phyloP scores from a whole-genome alignment of 1,284 basidiomycete species.

The Coriolopsis trogii region DNA sequence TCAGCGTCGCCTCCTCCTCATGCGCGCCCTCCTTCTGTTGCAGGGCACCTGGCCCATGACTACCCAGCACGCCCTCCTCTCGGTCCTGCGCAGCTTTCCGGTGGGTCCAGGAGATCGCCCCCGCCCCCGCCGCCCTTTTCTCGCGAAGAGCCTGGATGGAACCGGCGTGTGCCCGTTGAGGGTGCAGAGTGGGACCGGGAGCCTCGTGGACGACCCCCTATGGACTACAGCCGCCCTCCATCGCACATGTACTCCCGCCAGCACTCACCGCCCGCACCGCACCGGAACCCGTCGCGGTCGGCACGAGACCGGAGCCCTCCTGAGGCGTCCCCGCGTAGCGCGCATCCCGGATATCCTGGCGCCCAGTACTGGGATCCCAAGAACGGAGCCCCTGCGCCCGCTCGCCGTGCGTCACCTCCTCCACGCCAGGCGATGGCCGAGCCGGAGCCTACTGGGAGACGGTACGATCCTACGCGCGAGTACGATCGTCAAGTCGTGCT shows the following conservation, averaged over 20 bases:
- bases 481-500: slow-evolving; percentile 28
- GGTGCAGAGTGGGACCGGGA: slow-evolving; percentile 38
- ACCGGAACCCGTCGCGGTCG: slow-evolving; percentile 35
- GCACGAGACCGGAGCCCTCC: slow-evolving; percentile 40
- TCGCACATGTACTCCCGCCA: slow-evolving; percentile 21
- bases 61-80: slow-evolving; percentile 49
- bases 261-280: slow-evolving; percentile 31
- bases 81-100: slow-evolving; percentile 50
- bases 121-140: slow-evolving; percentile 63
- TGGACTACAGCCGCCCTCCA: slow-evolving; percentile 29
- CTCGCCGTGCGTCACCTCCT: slow-evolving; percentile 24
- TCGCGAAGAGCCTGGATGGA: slow-evolving; percentile 60
- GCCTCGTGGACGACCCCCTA: slow-evolving; percentile 42
- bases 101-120: slow-evolving; percentile 41
- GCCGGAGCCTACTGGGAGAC: slow-evolving; percentile 24
- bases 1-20: slow-evolving; percentile 56
- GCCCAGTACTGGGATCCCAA: slow-evolving; percentile 31
- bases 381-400: slow-evolving; percentile 21
- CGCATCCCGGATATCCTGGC: slow-evolving; percentile 36
- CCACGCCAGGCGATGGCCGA: slow-evolving; percentile 27
- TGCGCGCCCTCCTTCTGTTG: slow-evolving; percentile 50
- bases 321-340: slow-evolving; percentile 56
- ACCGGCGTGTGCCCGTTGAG: slow-evolving; percentile 40
- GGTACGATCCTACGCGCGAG: slow-evolving; percentile 40
- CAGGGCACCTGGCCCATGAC: slow-evolving; percentile 26